These are phyloP conservation scores for Kurtzmaniella cleridarum DNA, from an alignment of 805 yeast species.

Conservation along the genomic window DNA sequence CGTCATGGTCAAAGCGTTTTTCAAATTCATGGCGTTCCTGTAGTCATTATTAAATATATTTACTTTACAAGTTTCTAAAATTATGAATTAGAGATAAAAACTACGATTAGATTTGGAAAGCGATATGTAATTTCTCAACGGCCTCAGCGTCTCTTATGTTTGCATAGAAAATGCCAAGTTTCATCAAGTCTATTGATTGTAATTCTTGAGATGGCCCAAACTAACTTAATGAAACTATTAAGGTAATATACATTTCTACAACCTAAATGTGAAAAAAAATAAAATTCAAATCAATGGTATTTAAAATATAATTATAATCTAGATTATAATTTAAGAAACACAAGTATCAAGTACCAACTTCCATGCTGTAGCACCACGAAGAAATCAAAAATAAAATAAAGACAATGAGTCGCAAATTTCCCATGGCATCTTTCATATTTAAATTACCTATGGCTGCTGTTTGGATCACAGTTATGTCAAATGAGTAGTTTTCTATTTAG, in stretches of 20 bases:
- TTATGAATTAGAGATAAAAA: conserved; percentile 41
- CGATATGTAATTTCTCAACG: conserved; percentile 30
- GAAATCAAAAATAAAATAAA: conserved; percentile 43
- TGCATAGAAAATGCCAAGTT: conserved; percentile 54
- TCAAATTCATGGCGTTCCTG: conserved; percentile 16
- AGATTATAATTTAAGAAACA: too few species aligned
- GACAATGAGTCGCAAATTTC: conserved; percentile 44
- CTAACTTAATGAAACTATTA: conserved; percentile 43
- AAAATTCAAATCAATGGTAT: conserved; percentile 48
- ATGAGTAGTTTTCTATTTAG: too few species aligned
- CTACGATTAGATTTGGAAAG: conserved; percentile 45
- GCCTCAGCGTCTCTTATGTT: conserved; percentile 51
- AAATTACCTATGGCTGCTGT: conserved; percentile 49
- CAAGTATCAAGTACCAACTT: conserved; percentile 52
- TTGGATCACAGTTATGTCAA: conserved; percentile 43
- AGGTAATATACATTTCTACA: conserved; percentile 56
- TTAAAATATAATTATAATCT: too few species aligned
- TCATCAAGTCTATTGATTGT: conserved; percentile 37
- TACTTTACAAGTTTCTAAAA: conserved; percentile 41
- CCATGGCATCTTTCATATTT: conserved; percentile 50
- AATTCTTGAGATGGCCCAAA: conserved; percentile 31
- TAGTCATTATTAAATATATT: conserved; percentile 14
- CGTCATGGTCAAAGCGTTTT: conserved; percentile 16
- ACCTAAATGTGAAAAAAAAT: too few species aligned
- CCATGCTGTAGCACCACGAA: conserved; percentile 45